These are phyloP conservation scores for Fremontodendron californicum DNA, from an alignment of 345 rosid genomes.

Conservation along the genomic window DNA sequence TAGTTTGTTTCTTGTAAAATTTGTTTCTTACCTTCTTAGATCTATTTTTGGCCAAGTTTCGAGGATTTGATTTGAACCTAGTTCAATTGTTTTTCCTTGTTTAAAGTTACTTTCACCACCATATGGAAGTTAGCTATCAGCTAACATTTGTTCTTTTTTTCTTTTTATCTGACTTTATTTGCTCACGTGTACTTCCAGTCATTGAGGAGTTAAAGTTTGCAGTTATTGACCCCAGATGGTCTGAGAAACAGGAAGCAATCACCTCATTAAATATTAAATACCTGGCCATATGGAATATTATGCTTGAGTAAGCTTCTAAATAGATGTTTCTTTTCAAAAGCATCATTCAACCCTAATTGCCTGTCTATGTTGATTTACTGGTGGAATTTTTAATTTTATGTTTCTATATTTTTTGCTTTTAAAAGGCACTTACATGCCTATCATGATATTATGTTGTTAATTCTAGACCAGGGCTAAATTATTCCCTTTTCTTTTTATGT, in stretches of 20 bases:
- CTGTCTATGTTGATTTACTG: neutral
- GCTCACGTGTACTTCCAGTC: conserved; percentile 37
- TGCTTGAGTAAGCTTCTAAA: conserved; percentile 49
- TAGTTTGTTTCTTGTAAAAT: neutral
- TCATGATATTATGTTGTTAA: neutral
- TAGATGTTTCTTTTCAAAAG: neutral
- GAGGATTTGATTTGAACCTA: neutral
- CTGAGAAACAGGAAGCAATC: conserved; percentile 56
- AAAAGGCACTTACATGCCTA: neutral
- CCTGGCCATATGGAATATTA: conserved; percentile 47
- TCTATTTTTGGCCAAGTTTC: neutral
- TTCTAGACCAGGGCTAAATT: neutral
- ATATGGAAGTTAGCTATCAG: conserved; percentile 13
- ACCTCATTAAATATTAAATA: conserved; percentile 61
- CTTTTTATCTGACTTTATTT: conserved; percentile 4
- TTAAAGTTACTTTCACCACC: conserved; percentile 11
- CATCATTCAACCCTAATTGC: neutral
- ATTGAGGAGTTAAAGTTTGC: conserved; percentile 76
- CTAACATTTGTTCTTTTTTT: neutral
- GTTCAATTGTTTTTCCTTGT: neutral
- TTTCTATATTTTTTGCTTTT: conserved; percentile 1
- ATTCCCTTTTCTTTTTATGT: conserved; percentile 6
- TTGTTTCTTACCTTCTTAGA: neutral
- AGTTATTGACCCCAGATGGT: conserved; percentile 64
- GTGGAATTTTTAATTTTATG: neutral